A percentile compares a stretch with the other conserved stretches of the same genome.
Evolutionary conservation across 2,329 filamentous ascomycete species (phyloP).

Genomic region (Drechslerella dactyloides): DNA sequence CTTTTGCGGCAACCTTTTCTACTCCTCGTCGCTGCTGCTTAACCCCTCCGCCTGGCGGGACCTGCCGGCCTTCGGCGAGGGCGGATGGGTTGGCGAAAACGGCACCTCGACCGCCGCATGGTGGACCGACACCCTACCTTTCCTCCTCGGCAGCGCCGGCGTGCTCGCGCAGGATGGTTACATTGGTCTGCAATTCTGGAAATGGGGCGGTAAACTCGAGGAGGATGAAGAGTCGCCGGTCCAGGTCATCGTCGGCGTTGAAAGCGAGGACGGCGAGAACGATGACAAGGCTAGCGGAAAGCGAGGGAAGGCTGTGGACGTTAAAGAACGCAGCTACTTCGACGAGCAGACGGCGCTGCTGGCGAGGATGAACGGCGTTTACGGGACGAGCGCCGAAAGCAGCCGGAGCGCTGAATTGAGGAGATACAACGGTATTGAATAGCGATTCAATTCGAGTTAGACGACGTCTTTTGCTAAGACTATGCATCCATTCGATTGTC

Average conservation of each 20-base stretch:
- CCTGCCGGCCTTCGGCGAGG: conserved; percentile 64
- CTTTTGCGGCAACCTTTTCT: conserved; percentile 72
- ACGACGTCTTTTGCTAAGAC: not conserved
- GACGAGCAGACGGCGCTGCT: conserved; percentile 39
- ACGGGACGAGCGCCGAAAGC: conserved; percentile 38
- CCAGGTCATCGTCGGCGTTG: conserved; percentile 35
- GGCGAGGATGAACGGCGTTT: conserved; percentile 36
- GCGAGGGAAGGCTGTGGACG: conserved; percentile 3
- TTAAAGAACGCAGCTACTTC: conserved; percentile 39
- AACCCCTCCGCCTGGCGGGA: conserved; percentile 70
- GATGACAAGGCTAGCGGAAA: conserved; percentile 3
- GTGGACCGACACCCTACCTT: conserved; percentile 67
- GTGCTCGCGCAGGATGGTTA: conserved; percentile 69
- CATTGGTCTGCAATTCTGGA: conserved; percentile 69
- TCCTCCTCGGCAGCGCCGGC: conserved; percentile 71
- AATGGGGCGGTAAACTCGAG: conserved; percentile 63
- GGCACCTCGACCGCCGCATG: conserved; percentile 66
- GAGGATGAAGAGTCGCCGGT: conserved; percentile 54
- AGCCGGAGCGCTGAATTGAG: conserved; percentile 5
- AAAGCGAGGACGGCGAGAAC: conserved; percentile 1
- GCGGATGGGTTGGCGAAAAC: conserved; percentile 66
- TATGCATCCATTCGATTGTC: too few species aligned
- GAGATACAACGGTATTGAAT: not conserved
- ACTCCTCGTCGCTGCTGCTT: conserved; percentile 67
- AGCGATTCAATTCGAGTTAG: not conserved